A percentile compares a stretch with the other conserved stretches of the same genome.
Conservation (phyloP, 2,329 filamentous ascomycete genomes). For the Sphaceloma murrayae region DNA sequence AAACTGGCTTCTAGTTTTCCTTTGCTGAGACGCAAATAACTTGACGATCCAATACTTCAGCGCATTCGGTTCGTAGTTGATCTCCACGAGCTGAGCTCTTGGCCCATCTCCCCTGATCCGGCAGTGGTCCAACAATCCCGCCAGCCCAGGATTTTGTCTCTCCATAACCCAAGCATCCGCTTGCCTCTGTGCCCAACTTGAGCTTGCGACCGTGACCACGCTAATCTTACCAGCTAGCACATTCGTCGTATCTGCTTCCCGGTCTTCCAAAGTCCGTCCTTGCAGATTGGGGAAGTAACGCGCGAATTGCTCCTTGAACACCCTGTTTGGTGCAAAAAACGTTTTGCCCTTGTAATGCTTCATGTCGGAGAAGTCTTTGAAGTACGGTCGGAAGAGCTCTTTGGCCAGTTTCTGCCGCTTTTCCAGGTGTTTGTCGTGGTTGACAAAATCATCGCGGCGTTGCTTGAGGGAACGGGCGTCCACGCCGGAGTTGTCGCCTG, state of each 20-base stretch:
- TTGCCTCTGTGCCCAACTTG: constrained; percentile 77
- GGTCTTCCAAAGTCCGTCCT: constrained; percentile 63
- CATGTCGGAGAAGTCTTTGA: constrained; percentile 88
- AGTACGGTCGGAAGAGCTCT: constrained; percentile 79
- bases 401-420: constrained; percentile 65
- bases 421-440: constrained; percentile 75
- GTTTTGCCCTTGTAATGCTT: constrained; percentile 77
- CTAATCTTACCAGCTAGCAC: constrained; percentile 63
- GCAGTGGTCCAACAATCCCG: constrained; percentile 43
- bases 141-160: constrained; percentile 59
- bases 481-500: constrained; percentile 73
- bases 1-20: constrained; percentile 38
- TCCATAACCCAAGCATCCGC: constrained; percentile 59
- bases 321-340: constrained; percentile 72
- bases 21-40: constrained; percentile 44
- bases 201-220: constrained; percentile 72
- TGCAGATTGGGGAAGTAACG: constrained; percentile 90
- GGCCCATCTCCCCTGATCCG: constrained; percentile 31
- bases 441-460: constrained; percentile 67
- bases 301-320: constrained; percentile 72
- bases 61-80: constrained; percentile 80
- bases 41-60: constrained; percentile 51
- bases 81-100: constrained; percentile 65
- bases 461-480: constrained; percentile 59
- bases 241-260: constrained; percentile 66